These are phyloP conservation scores for Curvularia sp. DNA, from an alignment of 2,329 filamentous ascomycete genomes.

Conservation along the genomic window DNA sequence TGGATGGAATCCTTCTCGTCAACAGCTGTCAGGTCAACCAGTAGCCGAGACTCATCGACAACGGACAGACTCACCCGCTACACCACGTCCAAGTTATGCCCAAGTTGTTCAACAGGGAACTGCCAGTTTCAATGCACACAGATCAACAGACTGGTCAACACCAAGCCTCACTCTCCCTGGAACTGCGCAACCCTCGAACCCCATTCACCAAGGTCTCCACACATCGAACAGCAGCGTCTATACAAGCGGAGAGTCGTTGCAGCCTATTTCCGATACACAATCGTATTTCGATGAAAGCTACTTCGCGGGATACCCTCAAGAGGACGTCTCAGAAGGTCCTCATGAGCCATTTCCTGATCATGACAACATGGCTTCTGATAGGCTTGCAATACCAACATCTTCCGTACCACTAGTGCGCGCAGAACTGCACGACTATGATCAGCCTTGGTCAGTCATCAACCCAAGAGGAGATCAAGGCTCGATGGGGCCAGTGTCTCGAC, in stretches of 20 bases:
- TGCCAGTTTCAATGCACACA: neutral
- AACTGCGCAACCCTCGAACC: neutral
- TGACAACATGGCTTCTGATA: neutral
- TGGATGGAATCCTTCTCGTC: neutral
- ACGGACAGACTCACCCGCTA: neutral
- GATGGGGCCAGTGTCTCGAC: no score
- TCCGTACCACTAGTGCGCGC: neutral
- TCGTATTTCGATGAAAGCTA: neutral
- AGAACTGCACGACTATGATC: neutral
- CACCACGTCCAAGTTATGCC: neutral
- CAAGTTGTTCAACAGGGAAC: neutral
- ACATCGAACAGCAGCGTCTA: neutral
- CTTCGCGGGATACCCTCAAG: neutral
- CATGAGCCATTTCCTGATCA: neutral
- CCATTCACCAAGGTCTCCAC: neutral
- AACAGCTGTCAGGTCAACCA: neutral
- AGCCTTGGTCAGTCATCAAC: neutral
- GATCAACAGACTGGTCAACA: no score
- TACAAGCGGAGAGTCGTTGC: neutral
- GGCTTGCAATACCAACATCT: neutral
- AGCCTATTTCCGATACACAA: neutral
- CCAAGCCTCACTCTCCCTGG: neutral
- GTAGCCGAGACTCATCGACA: neutral
- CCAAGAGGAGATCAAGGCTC: neutral
- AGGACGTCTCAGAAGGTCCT: neutral